Percentiles rank a stretch among this genome's conserved stretches.
Conservation (phyloP, 306 rosid genomes). For the Lithocarpus polystachyus region DNA sequence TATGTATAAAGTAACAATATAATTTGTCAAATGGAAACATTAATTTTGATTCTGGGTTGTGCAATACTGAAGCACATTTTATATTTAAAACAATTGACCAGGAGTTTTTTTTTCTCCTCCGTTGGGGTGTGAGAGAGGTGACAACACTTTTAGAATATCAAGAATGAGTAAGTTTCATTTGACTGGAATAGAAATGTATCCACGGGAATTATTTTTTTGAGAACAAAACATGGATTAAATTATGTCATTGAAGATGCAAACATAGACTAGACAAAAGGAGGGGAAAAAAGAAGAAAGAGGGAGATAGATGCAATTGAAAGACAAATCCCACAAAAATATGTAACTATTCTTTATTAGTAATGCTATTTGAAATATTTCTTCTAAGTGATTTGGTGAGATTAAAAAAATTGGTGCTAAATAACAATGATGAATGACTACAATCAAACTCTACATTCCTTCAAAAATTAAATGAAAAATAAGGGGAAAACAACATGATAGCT, state of each 20-base stretch:
- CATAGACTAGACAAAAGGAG: neutral
- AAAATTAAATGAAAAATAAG: neutral
- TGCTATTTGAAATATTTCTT: neutral
- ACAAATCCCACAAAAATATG: too few species aligned
- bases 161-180: neutral
- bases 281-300: neutral
- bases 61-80: conserved; percentile 10
- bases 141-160: neutral
- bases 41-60: neutral
- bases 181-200: neutral
- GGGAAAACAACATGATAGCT: neutral
- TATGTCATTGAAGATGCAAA: neutral
- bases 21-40: conserved; percentile 14
- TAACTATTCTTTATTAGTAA: too few species aligned
- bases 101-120: neutral
- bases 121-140: too few species aligned
- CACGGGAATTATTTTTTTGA: too few species aligned
- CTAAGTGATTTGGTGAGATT: neutral
- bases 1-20: conserved; percentile 8
- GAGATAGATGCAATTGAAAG: neutral
- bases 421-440: neutral
- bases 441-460: neutral
- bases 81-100: conserved; percentile 7
- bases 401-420: neutral
- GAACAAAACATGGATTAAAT: neutral